Evolutionary conservation across 148 eudicot species (phyloP), one percentile per base, ranked within the genome.

Genomic region (Vaccinium myrtillus): DNA sequence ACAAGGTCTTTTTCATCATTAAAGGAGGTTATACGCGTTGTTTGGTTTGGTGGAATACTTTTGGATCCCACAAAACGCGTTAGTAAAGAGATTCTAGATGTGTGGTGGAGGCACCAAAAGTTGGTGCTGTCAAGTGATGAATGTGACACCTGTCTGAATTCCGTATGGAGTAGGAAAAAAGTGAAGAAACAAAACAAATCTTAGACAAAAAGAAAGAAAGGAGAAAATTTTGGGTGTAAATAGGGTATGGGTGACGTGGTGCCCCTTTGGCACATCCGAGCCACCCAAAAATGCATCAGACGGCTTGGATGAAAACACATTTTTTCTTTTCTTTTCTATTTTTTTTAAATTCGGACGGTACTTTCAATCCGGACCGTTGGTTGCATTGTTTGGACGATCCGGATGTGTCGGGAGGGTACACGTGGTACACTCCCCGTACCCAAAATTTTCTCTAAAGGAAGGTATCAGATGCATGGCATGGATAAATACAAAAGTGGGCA

Each of bases 21-120:
- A 69, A 69, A 69, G 43, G 74, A 27, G 30, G 39, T 69, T 69
- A 69, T 69, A 69, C 74, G 74, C 74, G 74, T 69, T 69, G 43
- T 69, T 12, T 39, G 39, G 5, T 30, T 5, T 5, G 43, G 43
- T 14, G 39, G 43, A 30, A 30, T 69, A 30, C 74, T 30, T 69
- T 69, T 9, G 30, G 74, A 69, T 0, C 74, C 74, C 74, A 69
- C 74, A 69, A 69, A 69, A 69, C 74, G 74, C 74, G 74, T 69
- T 27, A 10, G 32, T 27, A 30, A 21, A 30, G 43, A 69, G 74
- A 27, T 69, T 69, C 74, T 69, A 27, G 74, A 27, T 5, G 74
- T 0, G 74, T 19, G 6, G 65, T 69, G 39, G 43, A 69, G 39
- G 74, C 13, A 69, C 43, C 74, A 69, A 69, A 5, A 5, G 18